Evolutionary conservation across 805 yeast genomes (phyloP).

Genomic region (Candida orba): DNA sequence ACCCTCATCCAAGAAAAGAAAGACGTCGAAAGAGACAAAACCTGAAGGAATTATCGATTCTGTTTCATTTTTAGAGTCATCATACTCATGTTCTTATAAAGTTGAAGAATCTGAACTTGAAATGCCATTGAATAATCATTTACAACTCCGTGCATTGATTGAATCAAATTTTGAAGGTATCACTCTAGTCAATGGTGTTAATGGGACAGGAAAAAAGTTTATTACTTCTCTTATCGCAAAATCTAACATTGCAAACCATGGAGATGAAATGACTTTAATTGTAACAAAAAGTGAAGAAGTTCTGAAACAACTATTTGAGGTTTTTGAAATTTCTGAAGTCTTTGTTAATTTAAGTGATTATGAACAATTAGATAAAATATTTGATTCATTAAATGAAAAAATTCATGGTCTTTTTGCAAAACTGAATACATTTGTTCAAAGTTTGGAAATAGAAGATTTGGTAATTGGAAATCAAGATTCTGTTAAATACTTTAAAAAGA

Average conservation of each 20-base stretch:
- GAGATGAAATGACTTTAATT: conserved; percentile 12
- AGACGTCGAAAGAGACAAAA: background rate
- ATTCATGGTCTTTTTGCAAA: conserved; percentile 11
- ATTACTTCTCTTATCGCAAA: conserved; percentile 21
- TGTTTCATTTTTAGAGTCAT: background rate
- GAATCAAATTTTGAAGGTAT: conserved; percentile 31
- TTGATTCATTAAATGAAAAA: conserved; percentile 6
- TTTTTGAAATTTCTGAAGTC: background rate
- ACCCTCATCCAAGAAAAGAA: background rate
- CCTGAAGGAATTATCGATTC: background rate
- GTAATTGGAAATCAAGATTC: conserved; percentile 31
- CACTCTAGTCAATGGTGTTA: conserved; percentile 41
- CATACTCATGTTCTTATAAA: background rate
- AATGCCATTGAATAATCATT: background rate
- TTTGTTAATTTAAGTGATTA: conserved; percentile 7
- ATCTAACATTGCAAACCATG: conserved; percentile 15
- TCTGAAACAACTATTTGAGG: background rate
- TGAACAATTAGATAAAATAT: background rate
- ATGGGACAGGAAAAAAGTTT: conserved; percentile 46
- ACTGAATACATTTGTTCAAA: conserved; percentile 26
- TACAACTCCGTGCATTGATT: conserved; percentile 15
- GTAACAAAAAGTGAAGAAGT: conserved; percentile 6
- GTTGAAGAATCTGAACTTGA: background rate
- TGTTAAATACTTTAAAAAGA: conserved; percentile 27
- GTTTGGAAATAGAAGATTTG: conserved; percentile 25